Evolutionary conservation across 2,329 filamentous ascomycete genomes (phyloP), one percentile per base, ranked within the genome.

Genomic region (Whalleya microplaca): DNA sequence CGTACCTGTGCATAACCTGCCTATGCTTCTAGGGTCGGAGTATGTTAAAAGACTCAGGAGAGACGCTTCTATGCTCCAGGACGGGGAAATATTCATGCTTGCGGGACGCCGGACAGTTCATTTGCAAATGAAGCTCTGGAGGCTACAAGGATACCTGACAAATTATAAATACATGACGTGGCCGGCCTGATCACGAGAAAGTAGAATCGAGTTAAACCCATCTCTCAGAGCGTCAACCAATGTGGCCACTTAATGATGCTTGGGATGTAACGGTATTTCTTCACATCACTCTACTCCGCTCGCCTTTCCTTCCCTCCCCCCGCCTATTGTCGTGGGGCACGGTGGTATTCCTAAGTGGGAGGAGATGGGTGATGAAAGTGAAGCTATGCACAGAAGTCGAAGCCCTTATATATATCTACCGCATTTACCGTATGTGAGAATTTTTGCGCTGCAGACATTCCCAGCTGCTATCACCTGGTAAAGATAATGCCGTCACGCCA

Each of bases 71-170:
- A 55, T 73, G 20, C 74, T 80, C 20, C 65, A 62, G 2, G 68
- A 76, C 0, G 73, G 73, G 2, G 73, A 69, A 8, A 69, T 80
- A 19, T 74, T 78, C 50, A 71, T 84, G 56, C 64, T 84, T 51
- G 73, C 71, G 58, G 73, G 71, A 63, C 72, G 64, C 58, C 71
- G 73, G 40, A 80, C 78, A 7, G 66, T 75, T 20, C 68, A 74
- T 14, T 47, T 84, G 45, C 81, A 84, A 68, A 54, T 78, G 52
- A 73, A 78, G 51, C 72, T 87, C 7, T 87, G 84, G 84, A 81
- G 79, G 58, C 67, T 88, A 8, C 81, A 87, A 58, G 83, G 83
- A 1, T 87, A 83, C 63, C 45, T 84, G 32, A 58, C 61, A 12
- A 63, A 69, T 45, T 65, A 64, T 60, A 54, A 27, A 49, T 32